Percentiles rank a stretch among this genome's conserved stretches.
Evolutionary conservation across 2,329 filamentous ascomycete genomes (phyloP).

Genomic region (Fusarium incarnatum): DNA sequence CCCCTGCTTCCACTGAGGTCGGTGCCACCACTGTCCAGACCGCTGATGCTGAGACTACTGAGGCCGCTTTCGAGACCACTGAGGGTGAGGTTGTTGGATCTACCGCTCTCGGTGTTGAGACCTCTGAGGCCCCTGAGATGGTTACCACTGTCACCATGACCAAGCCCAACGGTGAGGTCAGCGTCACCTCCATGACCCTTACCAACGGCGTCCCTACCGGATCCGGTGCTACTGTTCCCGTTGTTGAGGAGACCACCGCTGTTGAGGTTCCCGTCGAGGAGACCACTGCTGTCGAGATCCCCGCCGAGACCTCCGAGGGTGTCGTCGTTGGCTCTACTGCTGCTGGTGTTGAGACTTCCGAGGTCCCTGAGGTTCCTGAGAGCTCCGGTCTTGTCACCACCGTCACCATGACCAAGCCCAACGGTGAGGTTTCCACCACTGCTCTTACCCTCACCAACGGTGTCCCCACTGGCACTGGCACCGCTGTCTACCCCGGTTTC

Average conservation of each 20-base stretch:
- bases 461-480: constrained; percentile 29
- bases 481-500: constrained; percentile 16
- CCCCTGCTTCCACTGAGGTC: constrained; percentile 33
- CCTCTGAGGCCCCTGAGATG: constrained; percentile 20
- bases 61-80: constrained; percentile 12
- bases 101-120: constrained; percentile 29
- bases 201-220: constrained; percentile 24
- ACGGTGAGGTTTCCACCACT: constrained; percentile 29
- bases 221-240: constrained; percentile 30
- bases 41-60: constrained; percentile 25
- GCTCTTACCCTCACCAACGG: constrained; percentile 29
- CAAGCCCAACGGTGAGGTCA: constrained; percentile 32
- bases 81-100: constrained; percentile 22
- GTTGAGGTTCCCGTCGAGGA: constrained; percentile 13
- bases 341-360: constrained; percentile 23
- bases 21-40: constrained; percentile 23
- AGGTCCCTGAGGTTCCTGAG: constrained; percentile 14
- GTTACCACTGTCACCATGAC: constrained; percentile 37
- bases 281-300: constrained; percentile 33
- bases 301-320: constrained; percentile 28
- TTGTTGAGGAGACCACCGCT: background rate
- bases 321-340: constrained; percentile 16
- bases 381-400: constrained; percentile 20
- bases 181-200: constrained; percentile 27
- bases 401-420: constrained; percentile 38